A percentile compares a stretch with the other conserved stretches of the same genome.
phyloP scores from a whole-genome alignment of 2,329 filamentous ascomycete species.

The Phialophora chinensis region DNA sequence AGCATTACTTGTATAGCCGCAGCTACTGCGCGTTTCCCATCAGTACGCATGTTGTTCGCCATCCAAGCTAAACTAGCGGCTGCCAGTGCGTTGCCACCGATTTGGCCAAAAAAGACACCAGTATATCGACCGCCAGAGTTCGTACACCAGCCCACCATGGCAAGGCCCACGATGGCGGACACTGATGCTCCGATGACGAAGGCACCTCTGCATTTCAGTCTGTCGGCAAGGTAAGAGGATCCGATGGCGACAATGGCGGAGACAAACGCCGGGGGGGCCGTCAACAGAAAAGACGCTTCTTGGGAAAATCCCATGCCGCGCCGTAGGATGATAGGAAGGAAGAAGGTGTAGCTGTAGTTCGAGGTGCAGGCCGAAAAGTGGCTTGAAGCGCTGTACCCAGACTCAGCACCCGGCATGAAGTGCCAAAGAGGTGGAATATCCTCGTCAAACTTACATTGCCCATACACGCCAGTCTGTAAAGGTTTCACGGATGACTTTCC shows the following conservation, averaged over 20 bases:
- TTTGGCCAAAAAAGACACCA: conserved; percentile 76
- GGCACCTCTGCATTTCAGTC: not conserved
- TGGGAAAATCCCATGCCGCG: conserved; percentile 47
- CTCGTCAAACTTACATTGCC: conserved; percentile 55
- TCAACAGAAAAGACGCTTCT: conserved; percentile 43
- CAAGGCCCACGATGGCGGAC: not conserved
- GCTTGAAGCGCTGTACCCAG: too few relatives aligned
- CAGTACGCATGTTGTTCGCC: conserved; percentile 43
- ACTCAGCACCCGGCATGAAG: too few relatives aligned
- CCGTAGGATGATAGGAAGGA: conserved; percentile 48
- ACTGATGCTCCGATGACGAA: not conserved
- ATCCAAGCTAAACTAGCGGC: conserved; percentile 43
- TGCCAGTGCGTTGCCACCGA: conserved; percentile 52
- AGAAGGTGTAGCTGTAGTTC: conserved; percentile 69
- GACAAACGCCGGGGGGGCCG: conserved; percentile 41
- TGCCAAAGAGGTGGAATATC: not conserved
- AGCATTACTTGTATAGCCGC: conserved; percentile 51
- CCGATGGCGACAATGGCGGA: not conserved
- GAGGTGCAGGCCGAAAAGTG: too few relatives aligned
- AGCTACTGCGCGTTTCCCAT: conserved; percentile 40
- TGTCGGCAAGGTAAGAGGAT: not conserved
- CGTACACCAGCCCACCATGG: not conserved
- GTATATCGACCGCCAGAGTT: conserved; percentile 66
- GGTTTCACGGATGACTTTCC: conserved; percentile 50
- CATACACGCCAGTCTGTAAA: conserved; percentile 54